Base-by-base conservation (phyloP, 306 rosid species). In the Fragaria vesca region DNA sequence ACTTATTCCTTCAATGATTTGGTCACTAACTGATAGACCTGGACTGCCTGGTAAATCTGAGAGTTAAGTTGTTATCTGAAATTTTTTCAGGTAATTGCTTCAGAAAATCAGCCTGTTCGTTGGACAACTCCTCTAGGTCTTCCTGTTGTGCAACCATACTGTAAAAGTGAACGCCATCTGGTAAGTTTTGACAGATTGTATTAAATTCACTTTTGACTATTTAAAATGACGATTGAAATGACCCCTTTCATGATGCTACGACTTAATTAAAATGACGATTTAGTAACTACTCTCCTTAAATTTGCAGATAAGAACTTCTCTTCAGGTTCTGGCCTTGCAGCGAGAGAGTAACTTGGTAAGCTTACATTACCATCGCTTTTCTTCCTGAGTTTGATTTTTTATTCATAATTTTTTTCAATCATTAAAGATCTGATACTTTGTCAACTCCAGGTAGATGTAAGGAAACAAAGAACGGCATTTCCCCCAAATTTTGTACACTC, bases 41-140 rank as follows among this genome's bases (percentile, higher is more conserved):
- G 48, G 48, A 66, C 47, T 70, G 42, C 74, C 40, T 65, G 40
- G 66, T 72, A 70, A 42, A 74, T 76, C 42, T 68, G 66, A 45
- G 48, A 76, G 43, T 81, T 55, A 28, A 62, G 21, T 46, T 42
- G 69, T 72, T 32, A 50, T 28, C 52, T 81, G 65, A 72, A 84
- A 70, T 42, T 82, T 71, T 40, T 79, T 63, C 84, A 90, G 97
- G 89, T 90, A 69, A 89, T 93, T 83, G 91, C 94, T 76, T 78
- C 81, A 67, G 94, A 90, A 80, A 93, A 93, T 85, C 90, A 89
- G 78, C 93, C 97, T 77, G 97, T 93, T 78, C 80, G 84, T 58
- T 93, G 97, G 93, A 93, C 90, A 63, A 90, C 97, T 78, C 97
- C 97, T 75, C 93, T 93, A 30, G 97, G 96, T 81, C 96, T 93